These are phyloP conservation scores for Penicillium fuscoglaucum DNA, from an alignment of 2,329 filamentous ascomycete genomes.

Conservation along the genomic window DNA sequence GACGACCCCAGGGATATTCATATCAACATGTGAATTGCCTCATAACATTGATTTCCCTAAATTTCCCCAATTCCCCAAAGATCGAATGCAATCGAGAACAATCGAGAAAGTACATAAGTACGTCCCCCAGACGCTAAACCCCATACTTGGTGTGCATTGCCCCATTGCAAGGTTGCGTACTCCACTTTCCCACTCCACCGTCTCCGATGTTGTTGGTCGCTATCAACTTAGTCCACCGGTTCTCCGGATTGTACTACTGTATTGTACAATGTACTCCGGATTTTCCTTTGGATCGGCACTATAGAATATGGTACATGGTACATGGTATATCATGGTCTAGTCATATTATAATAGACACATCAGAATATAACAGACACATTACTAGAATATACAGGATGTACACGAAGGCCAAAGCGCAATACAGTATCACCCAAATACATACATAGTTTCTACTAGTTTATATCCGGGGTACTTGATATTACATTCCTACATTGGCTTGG, in stretches of 20 bases:
- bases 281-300: slow-evolving; percentile 5
- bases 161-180: background rate
- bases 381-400: background rate
- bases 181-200: slow-evolving; percentile 5
- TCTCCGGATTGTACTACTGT: background rate
- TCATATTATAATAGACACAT: background rate
- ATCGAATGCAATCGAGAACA: background rate
- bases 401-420: background rate
- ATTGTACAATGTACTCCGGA: slow-evolving; percentile 4
- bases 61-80: no score
- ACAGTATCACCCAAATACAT: background rate
- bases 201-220: background rate
- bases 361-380: no score
- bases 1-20: no score
- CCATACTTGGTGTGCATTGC: slow-evolving; percentile 5
- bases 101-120: background rate
- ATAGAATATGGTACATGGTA: background rate
- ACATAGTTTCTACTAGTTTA: background rate
- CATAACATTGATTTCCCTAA: background rate
- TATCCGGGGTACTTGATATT: background rate
- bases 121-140: background rate
- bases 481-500: background rate
- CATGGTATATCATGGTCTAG: background rate
- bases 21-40: background rate
- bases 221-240: background rate